Conservation (phyloP, 2,329 filamentous ascomycete species). For the Eurotiales sp. region DNA sequence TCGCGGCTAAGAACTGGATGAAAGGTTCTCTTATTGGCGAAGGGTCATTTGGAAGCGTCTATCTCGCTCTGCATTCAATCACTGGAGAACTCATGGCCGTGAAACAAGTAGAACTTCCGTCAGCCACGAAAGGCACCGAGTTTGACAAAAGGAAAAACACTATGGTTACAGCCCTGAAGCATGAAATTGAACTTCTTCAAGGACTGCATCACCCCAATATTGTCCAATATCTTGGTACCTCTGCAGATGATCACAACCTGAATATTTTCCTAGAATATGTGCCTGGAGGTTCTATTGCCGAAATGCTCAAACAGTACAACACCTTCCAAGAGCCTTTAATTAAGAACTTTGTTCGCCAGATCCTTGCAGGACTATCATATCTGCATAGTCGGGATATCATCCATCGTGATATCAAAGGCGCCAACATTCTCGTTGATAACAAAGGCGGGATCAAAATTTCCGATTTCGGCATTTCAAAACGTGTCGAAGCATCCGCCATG, state of each 20-base stretch:
- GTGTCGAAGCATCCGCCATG: conserved; percentile 86
- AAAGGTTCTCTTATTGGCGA: conserved; percentile 96
- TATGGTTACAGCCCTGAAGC: conserved; percentile 97
- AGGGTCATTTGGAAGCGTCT: conserved; percentile 94
- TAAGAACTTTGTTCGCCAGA: conserved; percentile 94
- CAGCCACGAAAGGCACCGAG: conserved; percentile 69
- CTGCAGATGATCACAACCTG: conserved; percentile 82
- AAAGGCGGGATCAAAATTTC: conserved; percentile 99
- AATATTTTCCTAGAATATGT: conserved; percentile 99
- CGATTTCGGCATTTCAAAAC: conserved; percentile 98
- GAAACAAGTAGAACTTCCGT: conserved; percentile 93
- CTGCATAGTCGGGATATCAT: conserved; percentile 94
- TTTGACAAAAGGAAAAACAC: conserved; percentile 89
- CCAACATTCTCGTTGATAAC: conserved; percentile 98
- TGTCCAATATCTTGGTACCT: conserved; percentile 95
- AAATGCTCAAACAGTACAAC: conserved; percentile 98
- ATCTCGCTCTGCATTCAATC: conserved; percentile 88
- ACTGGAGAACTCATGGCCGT: conserved; percentile 97
- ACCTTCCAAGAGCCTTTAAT: conserved; percentile 90
- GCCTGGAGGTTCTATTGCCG: conserved; percentile 92
- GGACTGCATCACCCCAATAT: conserved; percentile 96
- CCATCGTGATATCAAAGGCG: conserved; percentile 97
- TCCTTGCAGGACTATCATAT: conserved; percentile 86
- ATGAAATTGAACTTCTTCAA: conserved; percentile 89
- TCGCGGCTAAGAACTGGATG: conserved; percentile 99